Conservation (phyloP, 495 filamentous ascomycete genomes). For the Penicillium psychrofluorescens region DNA sequence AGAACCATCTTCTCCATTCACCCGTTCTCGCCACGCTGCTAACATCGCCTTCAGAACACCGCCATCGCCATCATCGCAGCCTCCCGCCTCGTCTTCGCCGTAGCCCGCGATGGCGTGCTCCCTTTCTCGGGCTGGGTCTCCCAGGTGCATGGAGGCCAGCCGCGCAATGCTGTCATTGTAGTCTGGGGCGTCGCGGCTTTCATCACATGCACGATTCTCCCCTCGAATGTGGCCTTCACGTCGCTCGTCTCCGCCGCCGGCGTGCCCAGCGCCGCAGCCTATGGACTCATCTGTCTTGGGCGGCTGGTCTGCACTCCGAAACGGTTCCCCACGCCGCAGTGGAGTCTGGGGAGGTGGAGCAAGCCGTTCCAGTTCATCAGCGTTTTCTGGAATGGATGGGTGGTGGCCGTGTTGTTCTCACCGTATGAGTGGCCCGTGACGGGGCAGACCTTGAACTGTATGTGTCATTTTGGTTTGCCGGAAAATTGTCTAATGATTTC, state of each 20-base stretch:
- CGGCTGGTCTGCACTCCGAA: constrained; percentile 40
- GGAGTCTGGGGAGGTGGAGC: constrained; percentile 37
- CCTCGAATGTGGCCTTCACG: constrained; percentile 47
- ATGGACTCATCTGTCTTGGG: constrained; percentile 47
- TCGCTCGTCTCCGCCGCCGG: constrained; percentile 46
- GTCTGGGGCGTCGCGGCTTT: constrained; percentile 44
- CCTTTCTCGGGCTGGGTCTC: constrained; percentile 50
- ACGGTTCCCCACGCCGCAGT: constrained; percentile 37
- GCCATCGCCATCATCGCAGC: constrained; percentile 47
- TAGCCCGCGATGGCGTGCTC: constrained; percentile 48
- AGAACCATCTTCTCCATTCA: constrained; percentile 1
- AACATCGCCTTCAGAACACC: constrained; percentile 30
- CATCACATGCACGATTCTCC: constrained; percentile 46
- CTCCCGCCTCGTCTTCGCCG: constrained; percentile 50
- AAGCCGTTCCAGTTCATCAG: constrained; percentile 43
- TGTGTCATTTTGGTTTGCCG: not conserved
- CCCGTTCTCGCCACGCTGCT: not conserved
- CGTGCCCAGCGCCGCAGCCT: constrained; percentile 46
- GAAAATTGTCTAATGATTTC: not conserved
- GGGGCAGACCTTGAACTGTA: constrained; percentile 40
- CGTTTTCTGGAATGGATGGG: constrained; percentile 46
- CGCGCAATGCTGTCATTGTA: constrained; percentile 48
- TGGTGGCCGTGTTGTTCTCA: constrained; percentile 42
- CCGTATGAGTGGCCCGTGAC: constrained; percentile 39
- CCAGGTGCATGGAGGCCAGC: constrained; percentile 42